A percentile compares a stretch with the other conserved stretches of the same genome.
phyloP scores from a whole-genome alignment of 805 yeast genomes.

The Alloascoidea hylecoeti region DNA sequence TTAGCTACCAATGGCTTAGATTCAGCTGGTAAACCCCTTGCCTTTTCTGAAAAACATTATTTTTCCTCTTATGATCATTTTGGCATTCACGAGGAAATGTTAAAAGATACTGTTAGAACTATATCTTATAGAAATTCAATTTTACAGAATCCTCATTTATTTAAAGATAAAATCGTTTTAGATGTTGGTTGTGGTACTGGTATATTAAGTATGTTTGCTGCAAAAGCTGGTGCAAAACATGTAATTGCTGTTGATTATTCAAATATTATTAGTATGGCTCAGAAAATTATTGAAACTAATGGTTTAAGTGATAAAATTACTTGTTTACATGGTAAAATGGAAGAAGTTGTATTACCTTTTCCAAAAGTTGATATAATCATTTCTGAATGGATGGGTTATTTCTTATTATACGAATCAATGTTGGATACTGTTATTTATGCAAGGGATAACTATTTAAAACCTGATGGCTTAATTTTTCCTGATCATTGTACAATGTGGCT shows the following conservation, averaged over 20 bases:
- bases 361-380: slow-evolving; percentile 87
- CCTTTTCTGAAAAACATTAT: slow-evolving; percentile 66
- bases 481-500: slow-evolving; percentile 82
- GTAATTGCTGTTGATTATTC: slow-evolving; percentile 97
- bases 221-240: slow-evolving; percentile 96
- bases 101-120: slow-evolving; percentile 90
- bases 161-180: slow-evolving; percentile 85
- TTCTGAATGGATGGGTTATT: slow-evolving; percentile 99
- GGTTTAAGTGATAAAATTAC: slow-evolving; percentile 83
- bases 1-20: too few relatives aligned
- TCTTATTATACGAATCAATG: slow-evolving; percentile 92
- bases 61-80: slow-evolving; percentile 93
- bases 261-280: slow-evolving; percentile 93
- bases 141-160: slow-evolving; percentile 73
- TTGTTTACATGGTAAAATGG: slow-evolving; percentile 81
- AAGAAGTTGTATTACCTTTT: slow-evolving; percentile 77
- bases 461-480: slow-evolving; percentile 88
- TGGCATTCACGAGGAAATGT: slow-evolving; percentile 98
- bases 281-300: slow-evolving; percentile 68
- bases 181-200: slow-evolving; percentile 99
- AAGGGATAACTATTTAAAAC: slow-evolving; percentile 67
- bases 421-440: slow-evolving; percentile 91
- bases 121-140: slow-evolving; percentile 86
- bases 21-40: slow-evolving; percentile 2
- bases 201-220: slow-evolving; percentile 94